Percentiles rank a stretch among this genome's conserved stretches.
Evolutionary conservation across 768 basidiomycete genomes (phyloP).

Genomic region (Leucogyrophana mollusca): DNA sequence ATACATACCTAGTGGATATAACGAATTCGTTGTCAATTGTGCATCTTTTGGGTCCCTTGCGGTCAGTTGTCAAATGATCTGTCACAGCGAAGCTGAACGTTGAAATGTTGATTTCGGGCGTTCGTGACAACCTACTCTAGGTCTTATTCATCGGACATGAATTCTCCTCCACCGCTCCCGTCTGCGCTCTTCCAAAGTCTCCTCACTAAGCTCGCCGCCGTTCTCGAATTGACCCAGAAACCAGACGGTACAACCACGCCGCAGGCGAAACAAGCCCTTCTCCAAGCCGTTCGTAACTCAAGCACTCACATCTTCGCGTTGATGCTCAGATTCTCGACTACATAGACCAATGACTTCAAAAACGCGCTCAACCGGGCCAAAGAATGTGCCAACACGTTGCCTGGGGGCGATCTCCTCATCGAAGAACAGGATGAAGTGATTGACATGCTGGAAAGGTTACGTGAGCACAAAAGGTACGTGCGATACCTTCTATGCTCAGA

Average conservation of each 20-base stretch:
- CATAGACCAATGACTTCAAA: constrained; percentile 75
- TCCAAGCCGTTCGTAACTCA: constrained; percentile 55
- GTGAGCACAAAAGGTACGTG: constrained; percentile 60
- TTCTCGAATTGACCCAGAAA: constrained; percentile 60
- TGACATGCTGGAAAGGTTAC: constrained; percentile 60
- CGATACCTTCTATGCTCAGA: background rate
- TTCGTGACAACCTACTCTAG: too few species aligned
- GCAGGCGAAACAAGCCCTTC: constrained; percentile 62
- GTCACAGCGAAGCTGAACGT: too few species aligned
- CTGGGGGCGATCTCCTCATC: constrained; percentile 70
- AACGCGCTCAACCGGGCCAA: constrained; percentile 56
- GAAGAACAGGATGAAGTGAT: constrained; percentile 74
- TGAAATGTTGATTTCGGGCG: too few species aligned
- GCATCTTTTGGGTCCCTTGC: too few species aligned
- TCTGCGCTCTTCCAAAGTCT: constrained; percentile 54
- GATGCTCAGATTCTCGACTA: background rate
- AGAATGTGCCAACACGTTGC: constrained; percentile 53
- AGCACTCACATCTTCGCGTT: background rate
- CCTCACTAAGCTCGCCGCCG: constrained; percentile 55
- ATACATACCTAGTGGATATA: too few species aligned
- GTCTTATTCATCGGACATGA: too few species aligned
- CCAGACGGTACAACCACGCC: constrained; percentile 52
- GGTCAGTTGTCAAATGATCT: too few species aligned
- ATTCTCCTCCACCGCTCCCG: constrained; percentile 28
- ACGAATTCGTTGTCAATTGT: too few species aligned